These are phyloP conservation scores for Tetracladium maxilliforme DNA, from an alignment of 2,329 filamentous ascomycete genomes.

Conservation along the genomic window DNA sequence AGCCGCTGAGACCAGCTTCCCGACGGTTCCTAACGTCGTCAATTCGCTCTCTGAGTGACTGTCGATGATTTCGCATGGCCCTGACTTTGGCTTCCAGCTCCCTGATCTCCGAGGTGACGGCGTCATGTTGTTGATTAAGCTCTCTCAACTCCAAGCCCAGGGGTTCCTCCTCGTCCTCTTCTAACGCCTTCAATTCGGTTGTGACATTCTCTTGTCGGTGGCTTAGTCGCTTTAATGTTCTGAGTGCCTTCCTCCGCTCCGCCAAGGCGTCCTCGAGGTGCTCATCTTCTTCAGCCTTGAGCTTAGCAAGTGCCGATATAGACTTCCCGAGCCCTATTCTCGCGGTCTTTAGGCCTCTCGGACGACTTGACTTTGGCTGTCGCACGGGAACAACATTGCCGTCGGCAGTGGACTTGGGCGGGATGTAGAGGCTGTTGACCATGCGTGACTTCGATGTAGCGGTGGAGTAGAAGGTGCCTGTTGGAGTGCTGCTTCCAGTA, in stretches of 20 bases:
- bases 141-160: slow-evolving; percentile 43
- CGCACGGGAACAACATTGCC: slow-evolving; percentile 40
- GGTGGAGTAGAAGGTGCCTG: slow-evolving; percentile 4
- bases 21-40: slow-evolving; percentile 47
- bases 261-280: slow-evolving; percentile 40
- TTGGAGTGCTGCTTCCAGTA: slow-evolving; percentile 14
- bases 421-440: too few species aligned
- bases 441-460: too few species aligned
- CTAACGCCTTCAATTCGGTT: slow-evolving; percentile 37
- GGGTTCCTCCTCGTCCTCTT: slow-evolving; percentile 40
- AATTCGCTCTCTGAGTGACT: slow-evolving; percentile 43
- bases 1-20: slow-evolving; percentile 59
- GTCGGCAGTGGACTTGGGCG: slow-evolving; percentile 7
- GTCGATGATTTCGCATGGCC: slow-evolving; percentile 42
- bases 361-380: slow-evolving; percentile 36
- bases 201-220: slow-evolving; percentile 27
- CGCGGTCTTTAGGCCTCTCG: slow-evolving; percentile 23
- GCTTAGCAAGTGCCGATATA: slow-evolving; percentile 28
- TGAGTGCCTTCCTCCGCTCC: slow-evolving; percentile 40
- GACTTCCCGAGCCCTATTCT: slow-evolving; percentile 5
- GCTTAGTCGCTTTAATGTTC: slow-evolving; percentile 26
- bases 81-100: slow-evolving; percentile 49
- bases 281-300: slow-evolving; percentile 56
- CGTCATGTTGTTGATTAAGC: slow-evolving; percentile 37
- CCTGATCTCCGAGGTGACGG: slow-evolving; percentile 46